Conservation (phyloP, 2,329 filamentous ascomycete species). For the Aspergillus persii region DNA sequence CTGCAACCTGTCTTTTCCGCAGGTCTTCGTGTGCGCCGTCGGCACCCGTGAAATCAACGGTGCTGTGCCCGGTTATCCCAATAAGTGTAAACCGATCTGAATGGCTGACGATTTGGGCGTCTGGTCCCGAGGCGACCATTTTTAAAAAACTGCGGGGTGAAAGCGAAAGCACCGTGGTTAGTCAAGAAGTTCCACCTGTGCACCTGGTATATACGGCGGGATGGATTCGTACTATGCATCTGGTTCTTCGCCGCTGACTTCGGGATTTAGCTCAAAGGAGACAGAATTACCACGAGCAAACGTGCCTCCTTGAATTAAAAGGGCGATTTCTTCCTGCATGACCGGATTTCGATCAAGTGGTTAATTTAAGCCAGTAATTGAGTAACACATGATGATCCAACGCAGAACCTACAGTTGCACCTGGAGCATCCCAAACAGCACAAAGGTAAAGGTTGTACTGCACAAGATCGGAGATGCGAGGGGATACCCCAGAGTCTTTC, state of each 20-base stretch:
- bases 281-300: slow-evolving; percentile 44
- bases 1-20: slow-evolving; percentile 31
- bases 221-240: slow-evolving; percentile 55
- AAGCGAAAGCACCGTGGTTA: not conserved
- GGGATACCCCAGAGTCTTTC: slow-evolving; percentile 54
- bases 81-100: slow-evolving; percentile 63
- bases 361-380: not conserved
- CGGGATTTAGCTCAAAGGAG: slow-evolving; percentile 45
- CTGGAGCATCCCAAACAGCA: slow-evolving; percentile 56
- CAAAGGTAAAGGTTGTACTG: slow-evolving; percentile 60
- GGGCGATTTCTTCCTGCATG: slow-evolving; percentile 40
- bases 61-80: slow-evolving; percentile 62
- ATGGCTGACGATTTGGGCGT: slow-evolving; percentile 58
- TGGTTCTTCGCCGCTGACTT: slow-evolving; percentile 43
- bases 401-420: slow-evolving; percentile 42
- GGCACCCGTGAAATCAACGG: slow-evolving; percentile 30
- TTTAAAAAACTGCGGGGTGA: slow-evolving; percentile 52
- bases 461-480: slow-evolving; percentile 50
- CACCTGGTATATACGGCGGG: not conserved
- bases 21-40: slow-evolving; percentile 19
- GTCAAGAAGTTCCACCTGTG: not conserved
- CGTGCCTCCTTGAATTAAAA: slow-evolving; percentile 37
- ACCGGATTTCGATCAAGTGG: not conserved
- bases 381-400: not conserved
- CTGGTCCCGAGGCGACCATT: slow-evolving; percentile 55